phyloP scores from a whole-genome alignment of 768 basidiomycete species.

The Tephrocybe sp. region DNA sequence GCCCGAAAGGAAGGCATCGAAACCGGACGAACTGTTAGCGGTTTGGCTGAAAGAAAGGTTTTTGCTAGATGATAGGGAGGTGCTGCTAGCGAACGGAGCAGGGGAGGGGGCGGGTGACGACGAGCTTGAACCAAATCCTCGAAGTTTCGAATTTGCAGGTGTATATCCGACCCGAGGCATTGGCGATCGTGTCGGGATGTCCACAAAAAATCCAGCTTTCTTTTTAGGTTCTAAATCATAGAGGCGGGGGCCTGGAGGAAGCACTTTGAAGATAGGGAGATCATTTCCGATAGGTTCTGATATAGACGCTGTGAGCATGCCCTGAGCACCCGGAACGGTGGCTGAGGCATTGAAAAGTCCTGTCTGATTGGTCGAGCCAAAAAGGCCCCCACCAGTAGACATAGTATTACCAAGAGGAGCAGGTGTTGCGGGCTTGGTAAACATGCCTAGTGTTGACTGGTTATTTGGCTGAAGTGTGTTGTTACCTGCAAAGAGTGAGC shows the following conservation, averaged over 20 bases:
- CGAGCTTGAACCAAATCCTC: constrained; percentile 62
- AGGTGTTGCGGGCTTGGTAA: constrained; percentile 53
- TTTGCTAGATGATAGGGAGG: constrained; percentile 55
- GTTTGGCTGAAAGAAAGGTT: constrained; percentile 49
- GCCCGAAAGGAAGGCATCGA: constrained; percentile 65
- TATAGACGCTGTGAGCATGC: constrained; percentile 78
- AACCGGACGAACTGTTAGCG: constrained; percentile 41
- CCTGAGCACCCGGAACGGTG: constrained; percentile 46
- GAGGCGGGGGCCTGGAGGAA: constrained; percentile 67
- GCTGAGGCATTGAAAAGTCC: constrained; percentile 37
- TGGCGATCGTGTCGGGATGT: constrained; percentile 70
- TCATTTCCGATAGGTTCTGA: constrained; percentile 78
- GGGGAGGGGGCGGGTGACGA: constrained; percentile 35
- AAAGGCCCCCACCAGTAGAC: constrained; percentile 40
- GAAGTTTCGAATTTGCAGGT: constrained; percentile 64
- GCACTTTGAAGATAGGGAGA: constrained; percentile 71
- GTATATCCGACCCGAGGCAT: constrained; percentile 68
- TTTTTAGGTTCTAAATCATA: constrained; percentile 71
- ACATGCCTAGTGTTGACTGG: constrained; percentile 39
- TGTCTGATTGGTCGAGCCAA: constrained; percentile 35
- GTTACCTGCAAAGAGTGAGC: constrained; percentile 46
- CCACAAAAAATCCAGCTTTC: constrained; percentile 74
- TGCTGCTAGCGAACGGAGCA: constrained; percentile 31
- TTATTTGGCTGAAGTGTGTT: constrained; percentile 40
- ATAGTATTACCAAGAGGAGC: constrained; percentile 46